Evolutionary conservation across 306 rosid genomes (phyloP).

Genomic region (Cicer cuneatum): DNA sequence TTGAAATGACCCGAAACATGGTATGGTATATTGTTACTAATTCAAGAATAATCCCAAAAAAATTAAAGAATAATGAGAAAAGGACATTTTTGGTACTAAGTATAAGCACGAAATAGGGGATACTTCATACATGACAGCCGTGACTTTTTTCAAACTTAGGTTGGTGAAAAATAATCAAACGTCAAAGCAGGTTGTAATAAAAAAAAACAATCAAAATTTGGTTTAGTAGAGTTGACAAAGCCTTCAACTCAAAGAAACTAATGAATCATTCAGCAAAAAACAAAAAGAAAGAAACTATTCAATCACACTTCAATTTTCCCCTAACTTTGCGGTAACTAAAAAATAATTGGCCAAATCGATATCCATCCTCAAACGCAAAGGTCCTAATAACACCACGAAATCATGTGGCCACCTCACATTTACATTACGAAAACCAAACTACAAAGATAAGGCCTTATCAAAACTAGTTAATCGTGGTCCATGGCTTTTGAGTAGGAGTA

Average conservation of each 20-base stretch:
- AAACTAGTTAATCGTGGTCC: neutral
- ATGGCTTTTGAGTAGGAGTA: neutral
- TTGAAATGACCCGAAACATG: no score
- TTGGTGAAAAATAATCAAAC: neutral
- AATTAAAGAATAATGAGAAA: no score
- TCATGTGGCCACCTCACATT: slow-evolving; percentile 17
- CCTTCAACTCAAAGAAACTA: neutral
- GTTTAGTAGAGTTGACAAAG: slow-evolving; percentile 23
- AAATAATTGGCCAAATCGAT: neutral
- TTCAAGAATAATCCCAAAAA: no score
- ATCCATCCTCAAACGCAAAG: neutral
- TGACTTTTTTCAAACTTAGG: neutral
- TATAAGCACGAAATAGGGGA: no score
- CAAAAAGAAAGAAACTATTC: no score
- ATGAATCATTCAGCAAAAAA: neutral
- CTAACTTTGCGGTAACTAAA: slow-evolving; percentile 11
- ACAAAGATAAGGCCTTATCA: neutral
- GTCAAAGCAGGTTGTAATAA: neutral
- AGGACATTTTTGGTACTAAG: no score
- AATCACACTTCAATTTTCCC: slow-evolving; percentile 1
- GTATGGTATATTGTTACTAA: no score
- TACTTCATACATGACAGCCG: no score
- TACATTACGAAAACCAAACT: neutral
- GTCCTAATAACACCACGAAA: neutral
- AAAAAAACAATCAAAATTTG: slow-evolving; percentile 11